Evolutionary conservation across 106 monocot genomes (phyloP).

Genomic region (Allium sativum): DNA sequence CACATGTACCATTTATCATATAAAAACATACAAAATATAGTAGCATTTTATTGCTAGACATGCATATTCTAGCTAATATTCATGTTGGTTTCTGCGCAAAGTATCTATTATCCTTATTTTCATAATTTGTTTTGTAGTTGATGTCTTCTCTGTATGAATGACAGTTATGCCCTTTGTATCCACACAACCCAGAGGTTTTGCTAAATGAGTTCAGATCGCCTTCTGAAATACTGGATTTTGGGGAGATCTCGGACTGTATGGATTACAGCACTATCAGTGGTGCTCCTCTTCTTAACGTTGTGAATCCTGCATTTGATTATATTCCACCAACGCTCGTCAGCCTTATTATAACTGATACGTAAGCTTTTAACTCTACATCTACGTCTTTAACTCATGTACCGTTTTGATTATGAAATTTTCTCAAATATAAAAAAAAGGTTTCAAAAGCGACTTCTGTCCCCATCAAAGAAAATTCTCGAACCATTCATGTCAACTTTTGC

Average conservation of each 20-base stretch:
- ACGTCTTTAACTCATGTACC: neutral
- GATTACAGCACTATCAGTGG: constrained; percentile 55
- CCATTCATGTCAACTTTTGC: too few relatives aligned
- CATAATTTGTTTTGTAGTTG: neutral
- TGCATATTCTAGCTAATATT: too few relatives aligned
- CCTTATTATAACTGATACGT: constrained; percentile 98
- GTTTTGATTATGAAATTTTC: constrained; percentile 1
- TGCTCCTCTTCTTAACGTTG: constrained; percentile 81
- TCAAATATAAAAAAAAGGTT: too few relatives aligned
- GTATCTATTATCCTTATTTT: too few relatives aligned
- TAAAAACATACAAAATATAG: too few relatives aligned
- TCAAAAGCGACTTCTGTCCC: too few relatives aligned
- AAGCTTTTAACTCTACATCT: constrained; percentile 17
- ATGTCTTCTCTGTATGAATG: neutral
- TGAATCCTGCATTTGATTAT: constrained; percentile 95
- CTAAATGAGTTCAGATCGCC: constrained; percentile 87
- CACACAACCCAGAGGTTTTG: constrained; percentile 92
- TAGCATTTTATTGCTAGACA: too few relatives aligned
- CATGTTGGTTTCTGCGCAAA: too few relatives aligned
- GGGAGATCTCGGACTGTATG: constrained; percentile 93
- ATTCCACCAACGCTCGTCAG: constrained; percentile 95
- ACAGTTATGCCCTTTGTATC: constrained; percentile 93
- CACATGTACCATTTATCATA: too few relatives aligned
- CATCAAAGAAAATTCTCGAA: too few relatives aligned
- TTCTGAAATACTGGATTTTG: constrained; percentile 85